phyloP scores from a whole-genome alignment of 495 filamentous ascomycete genomes.

The Talaromyces adpressus region DNA sequence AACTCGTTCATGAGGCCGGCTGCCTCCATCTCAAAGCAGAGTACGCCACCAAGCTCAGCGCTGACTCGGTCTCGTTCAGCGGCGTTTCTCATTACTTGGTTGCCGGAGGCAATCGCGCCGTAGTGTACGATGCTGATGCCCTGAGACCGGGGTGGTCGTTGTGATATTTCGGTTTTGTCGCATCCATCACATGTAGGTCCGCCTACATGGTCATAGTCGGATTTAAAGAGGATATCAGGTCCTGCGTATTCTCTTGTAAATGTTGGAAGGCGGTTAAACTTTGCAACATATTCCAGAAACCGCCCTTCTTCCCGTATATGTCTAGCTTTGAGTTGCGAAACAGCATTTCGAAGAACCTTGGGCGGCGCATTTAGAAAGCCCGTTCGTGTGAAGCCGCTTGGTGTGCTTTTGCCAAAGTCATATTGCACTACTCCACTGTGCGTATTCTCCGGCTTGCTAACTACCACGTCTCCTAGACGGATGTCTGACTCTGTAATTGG shows the following conservation, averaged over 20 bases:
- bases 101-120: slow-evolving; percentile 35
- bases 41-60: slow-evolving; percentile 4
- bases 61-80: slow-evolving; percentile 8
- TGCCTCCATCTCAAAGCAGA: slow-evolving; percentile 39
- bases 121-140: slow-evolving; percentile 18
- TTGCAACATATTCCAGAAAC: too few species aligned
- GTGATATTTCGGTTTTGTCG: neutral
- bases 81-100: slow-evolving; percentile 21
- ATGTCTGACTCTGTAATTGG: slow-evolving; percentile 18
- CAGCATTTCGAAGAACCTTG: slow-evolving; percentile 5
- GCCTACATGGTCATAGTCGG: neutral
- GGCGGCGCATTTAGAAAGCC: slow-evolving; percentile 12
- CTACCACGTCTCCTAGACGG: slow-evolving; percentile 22
- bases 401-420: slow-evolving; percentile 13
- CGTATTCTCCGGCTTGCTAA: slow-evolving; percentile 13
- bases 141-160: too few species aligned
- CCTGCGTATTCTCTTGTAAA: too few species aligned
- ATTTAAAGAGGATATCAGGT: too few species aligned
- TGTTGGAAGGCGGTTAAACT: too few species aligned
- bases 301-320: too few species aligned
- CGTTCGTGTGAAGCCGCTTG: slow-evolving; percentile 6
- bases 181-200: neutral
- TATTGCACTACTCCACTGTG: slow-evolving; percentile 18
- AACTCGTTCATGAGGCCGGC: slow-evolving; percentile 34
- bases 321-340: neutral